Evolutionary conservation across 2,329 filamentous ascomycete genomes (phyloP), one percentile per base, ranked within the genome.

Genomic region (Anthostomella pinea): DNA sequence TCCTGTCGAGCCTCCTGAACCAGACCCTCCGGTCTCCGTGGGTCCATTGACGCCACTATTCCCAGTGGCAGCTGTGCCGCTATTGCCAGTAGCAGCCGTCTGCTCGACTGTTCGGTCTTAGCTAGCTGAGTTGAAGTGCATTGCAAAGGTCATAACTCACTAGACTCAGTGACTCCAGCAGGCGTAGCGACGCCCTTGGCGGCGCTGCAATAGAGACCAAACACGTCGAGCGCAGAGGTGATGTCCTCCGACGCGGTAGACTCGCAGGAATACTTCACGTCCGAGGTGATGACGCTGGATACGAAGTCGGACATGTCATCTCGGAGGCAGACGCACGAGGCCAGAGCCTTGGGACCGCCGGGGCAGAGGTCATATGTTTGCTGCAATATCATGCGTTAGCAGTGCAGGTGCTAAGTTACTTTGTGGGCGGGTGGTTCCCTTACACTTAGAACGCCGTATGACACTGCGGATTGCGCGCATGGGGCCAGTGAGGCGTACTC

Each of bases 291-390:
- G 3, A 48, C 52, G 45, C 60, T 70, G 5, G 65, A 65, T 5
- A 75, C 56, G 1, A 52, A 48, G n/a, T 54, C 57, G 2, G 63
- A 63, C 59, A 76, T 69, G 15, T 66, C 65, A 3, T 64, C 63
- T 43, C 76, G 75, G 35, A 77, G 43, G 38, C 74, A 78, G 4
- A 63, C 65, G 39, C 73, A 77, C 1, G 72, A 76, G 1, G 73
- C 73, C 3, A 77, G 57, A 8, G 67, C 69, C 43, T 71, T 60
- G 1, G 71, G 69, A 0, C 70, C 72, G 1, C 51, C 46, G 1
- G 67, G 69, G 28, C 73, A 77, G 18, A 67, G 33, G n/a, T 58
- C 53, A 9, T 52, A 49, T 0, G 62, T 62, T 58, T 67, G 60
- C 63, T 67, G 22, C 8, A 16, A 30, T 18, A 4, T 14, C 16